Evolutionary conservation across 1,284 basidiomycete species (phyloP), one percentile per base, ranked within the genome.

Genomic region (Porodaedalea pini): DNA sequence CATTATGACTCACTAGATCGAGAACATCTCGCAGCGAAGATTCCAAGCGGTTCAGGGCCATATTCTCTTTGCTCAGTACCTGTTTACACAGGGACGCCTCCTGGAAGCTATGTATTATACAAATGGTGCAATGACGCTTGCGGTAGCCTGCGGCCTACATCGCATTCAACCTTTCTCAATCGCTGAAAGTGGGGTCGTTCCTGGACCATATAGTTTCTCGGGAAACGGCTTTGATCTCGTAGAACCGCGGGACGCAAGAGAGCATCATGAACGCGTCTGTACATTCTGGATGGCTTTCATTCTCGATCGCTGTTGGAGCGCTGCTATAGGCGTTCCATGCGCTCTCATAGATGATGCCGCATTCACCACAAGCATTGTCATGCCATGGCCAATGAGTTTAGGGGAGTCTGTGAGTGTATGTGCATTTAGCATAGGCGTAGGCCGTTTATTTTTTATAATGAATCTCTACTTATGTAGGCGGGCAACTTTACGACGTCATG

Each of bases 221-320:
- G n/a, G 41, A 6, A 6, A 8, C 21, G 21, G n/a, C 25, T 50
- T 50, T 21, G 27, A 50, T 5, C 23, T 50, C n/a, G 31, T 72
- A 2, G 66, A 68, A 0, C 68, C 76, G 0, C 56, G 63, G 17
- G 74, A 79, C 58, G 62, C 62, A 7, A 67, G 82, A 31, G 78
- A 80, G 58, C 80, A 83, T 48, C 83, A 80, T 56, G 85, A 88
- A 65, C 75, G 82, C 39, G 81, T 86, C 51, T 69, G 81, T 36
- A 77, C 83, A 0, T 88, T 88, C 61, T 88, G 86, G 86, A 80
- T 83, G 61, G 82, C 85, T 11, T 88, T 82, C 66, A 77, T 79
- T 57, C 69, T 88, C 60, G 86, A 88, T 66, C 77, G 81, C 29
- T 71, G 68, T 54, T 87, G 85, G 83, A 81, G 85, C 17, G 77